A percentile compares a stretch with the other conserved stretches of the same genome.
Conservation (phyloP, 2,329 filamentous ascomycete genomes). For the Clarireedia sp. region DNA sequence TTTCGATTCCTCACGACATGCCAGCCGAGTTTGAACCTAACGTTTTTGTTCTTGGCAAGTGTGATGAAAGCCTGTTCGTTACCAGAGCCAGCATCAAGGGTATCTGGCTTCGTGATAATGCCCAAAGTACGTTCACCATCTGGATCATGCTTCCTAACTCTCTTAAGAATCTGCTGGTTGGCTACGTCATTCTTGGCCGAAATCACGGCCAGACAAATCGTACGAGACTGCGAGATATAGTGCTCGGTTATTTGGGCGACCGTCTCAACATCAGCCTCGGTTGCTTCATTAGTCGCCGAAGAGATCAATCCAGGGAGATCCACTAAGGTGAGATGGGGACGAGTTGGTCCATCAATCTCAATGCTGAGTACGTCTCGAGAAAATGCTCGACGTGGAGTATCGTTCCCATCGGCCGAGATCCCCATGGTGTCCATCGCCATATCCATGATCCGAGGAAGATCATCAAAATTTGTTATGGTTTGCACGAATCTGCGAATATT, state of each 20-base stretch:
- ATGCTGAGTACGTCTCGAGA: conserved; percentile 25
- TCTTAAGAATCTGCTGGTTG: conserved; percentile 34
- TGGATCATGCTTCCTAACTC: conserved; percentile 31
- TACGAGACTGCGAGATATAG: conserved; percentile 36
- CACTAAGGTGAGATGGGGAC: conserved; percentile 27
- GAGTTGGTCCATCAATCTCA: conserved; percentile 19
- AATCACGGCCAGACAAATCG: conserved; percentile 40
- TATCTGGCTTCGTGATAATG: conserved; percentile 41
- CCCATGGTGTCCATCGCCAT: conserved; percentile 24
- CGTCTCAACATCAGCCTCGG: conserved; percentile 23
- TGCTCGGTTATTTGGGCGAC: conserved; percentile 27
- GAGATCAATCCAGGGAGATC: conserved; percentile 31
- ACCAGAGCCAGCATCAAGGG: conserved; percentile 30
- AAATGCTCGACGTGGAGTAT: conserved; percentile 15
- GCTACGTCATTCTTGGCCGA: conserved; percentile 36
- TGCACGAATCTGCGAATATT: conserved; percentile 31
- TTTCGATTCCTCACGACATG: conserved; percentile 39
- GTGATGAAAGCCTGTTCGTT: conserved; percentile 30
- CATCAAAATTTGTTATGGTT: conserved; percentile 21
- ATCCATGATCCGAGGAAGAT: conserved; percentile 26
- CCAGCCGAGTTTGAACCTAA: conserved; percentile 39
- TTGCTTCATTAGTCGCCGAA: conserved; percentile 20
- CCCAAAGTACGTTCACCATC: conserved; percentile 34
- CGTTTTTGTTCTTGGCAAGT: conserved; percentile 35
- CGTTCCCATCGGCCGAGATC: conserved; percentile 6